phyloP scores from a whole-genome alignment of 23 red algal species.

The Agarophyton chilense region DNA sequence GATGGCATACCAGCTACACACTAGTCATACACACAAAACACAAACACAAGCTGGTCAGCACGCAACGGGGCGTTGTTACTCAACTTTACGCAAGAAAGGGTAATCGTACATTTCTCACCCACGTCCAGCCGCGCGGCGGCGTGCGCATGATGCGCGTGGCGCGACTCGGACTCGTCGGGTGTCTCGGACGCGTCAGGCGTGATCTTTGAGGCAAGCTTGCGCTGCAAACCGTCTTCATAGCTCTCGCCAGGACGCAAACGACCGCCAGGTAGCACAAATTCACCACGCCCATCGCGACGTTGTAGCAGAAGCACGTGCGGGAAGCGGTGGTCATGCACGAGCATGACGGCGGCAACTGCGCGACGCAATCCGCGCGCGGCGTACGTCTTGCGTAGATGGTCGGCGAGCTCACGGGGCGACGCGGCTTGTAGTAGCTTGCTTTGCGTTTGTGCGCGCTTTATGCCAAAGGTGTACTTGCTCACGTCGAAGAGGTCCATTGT shows the following conservation, averaged over 20 bases:
- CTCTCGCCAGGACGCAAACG: conserved; percentile 84
- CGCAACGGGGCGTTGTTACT: not conserved
- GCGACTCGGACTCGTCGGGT: no score
- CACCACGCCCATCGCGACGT: conserved; percentile 38
- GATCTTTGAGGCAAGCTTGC: conserved; percentile 69
- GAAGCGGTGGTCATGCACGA: conserved; percentile 76
- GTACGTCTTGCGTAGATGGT: conserved; percentile 30
- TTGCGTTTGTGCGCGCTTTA: conserved; percentile 54
- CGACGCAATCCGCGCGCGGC: conserved; percentile 72
- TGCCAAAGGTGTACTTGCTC: conserved; percentile 80
- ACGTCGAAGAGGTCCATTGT: conserved; percentile 74
- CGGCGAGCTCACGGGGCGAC: not conserved
- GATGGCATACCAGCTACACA: conserved; percentile 82
- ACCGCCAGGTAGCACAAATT: conserved; percentile 79
- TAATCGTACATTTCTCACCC: conserved; percentile 68
- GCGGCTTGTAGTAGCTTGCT: not conserved
- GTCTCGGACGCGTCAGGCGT: conserved; percentile 4
- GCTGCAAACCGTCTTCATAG: conserved; percentile 69
- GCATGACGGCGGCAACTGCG: conserved; percentile 73
- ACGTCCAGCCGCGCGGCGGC: conserved; percentile 17
- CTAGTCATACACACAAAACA: not conserved
- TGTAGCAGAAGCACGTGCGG: conserved; percentile 90
- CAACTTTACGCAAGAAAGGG: not conserved
- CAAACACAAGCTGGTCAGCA: not conserved
- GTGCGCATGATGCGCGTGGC: conserved; percentile 33